phyloP scores from a whole-genome alignment of 2,329 filamentous ascomycete species.

The Penicillium brasilianum region DNA sequence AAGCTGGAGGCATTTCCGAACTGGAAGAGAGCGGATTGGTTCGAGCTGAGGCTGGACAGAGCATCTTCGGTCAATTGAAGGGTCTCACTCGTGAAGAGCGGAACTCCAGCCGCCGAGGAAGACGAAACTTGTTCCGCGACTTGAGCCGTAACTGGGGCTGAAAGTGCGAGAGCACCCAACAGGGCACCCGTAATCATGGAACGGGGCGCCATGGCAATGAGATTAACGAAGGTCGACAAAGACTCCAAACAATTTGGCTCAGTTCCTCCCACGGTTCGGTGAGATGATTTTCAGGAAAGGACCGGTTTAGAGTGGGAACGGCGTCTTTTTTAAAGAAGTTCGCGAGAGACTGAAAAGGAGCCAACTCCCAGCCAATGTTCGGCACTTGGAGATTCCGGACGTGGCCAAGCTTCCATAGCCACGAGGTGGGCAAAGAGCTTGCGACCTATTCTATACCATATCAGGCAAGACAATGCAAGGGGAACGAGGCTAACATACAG shows the following conservation, averaged over 20 bases:
- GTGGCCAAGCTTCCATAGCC: slow-evolving; percentile 5
- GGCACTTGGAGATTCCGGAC: background rate
- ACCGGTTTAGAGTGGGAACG: background rate
- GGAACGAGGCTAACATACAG: background rate
- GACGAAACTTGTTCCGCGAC: slow-evolving; percentile 18
- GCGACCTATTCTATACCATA: background rate
- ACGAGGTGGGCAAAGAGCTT: slow-evolving; percentile 10
- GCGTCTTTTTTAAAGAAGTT: slow-evolving; percentile 12
- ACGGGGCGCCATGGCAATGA: slow-evolving; percentile 16
- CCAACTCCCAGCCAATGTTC: background rate
- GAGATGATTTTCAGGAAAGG: slow-evolving; percentile 7
- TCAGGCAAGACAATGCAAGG: background rate
- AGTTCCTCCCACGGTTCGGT: slow-evolving; percentile 7
- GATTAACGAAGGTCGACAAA: no score
- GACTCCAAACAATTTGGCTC: no score
- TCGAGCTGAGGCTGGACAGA: slow-evolving; percentile 21
- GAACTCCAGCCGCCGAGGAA: slow-evolving; percentile 24
- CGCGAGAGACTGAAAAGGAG: slow-evolving; percentile 1
- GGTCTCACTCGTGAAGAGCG: slow-evolving; percentile 33
- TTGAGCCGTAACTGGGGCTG: slow-evolving; percentile 17
- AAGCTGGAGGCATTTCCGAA: slow-evolving; percentile 27
- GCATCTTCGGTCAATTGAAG: slow-evolving; percentile 34
- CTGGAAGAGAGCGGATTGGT: slow-evolving; percentile 27
- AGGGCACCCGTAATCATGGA: slow-evolving; percentile 13
- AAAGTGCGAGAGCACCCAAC: slow-evolving; percentile 24